Evolutionary conservation across 2,329 filamentous ascomycete species (phyloP).

Genomic region (Cladosporium halotolerans): DNA sequence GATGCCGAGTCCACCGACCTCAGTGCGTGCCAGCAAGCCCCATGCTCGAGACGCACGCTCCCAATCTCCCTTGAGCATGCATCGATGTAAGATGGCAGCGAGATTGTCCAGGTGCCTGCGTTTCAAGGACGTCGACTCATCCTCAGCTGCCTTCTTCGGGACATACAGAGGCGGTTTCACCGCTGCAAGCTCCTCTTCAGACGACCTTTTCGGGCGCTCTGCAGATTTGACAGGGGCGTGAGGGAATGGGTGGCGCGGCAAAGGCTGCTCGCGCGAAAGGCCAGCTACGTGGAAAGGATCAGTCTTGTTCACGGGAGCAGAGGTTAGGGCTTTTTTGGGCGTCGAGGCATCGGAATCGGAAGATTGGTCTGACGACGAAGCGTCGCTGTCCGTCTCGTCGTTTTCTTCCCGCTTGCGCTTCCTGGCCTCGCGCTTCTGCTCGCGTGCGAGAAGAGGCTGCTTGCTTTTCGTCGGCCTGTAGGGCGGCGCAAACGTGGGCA

Average conservation of each 20-base stretch:
- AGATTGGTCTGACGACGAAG: constrained; percentile 3
- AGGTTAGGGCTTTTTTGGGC: neutral
- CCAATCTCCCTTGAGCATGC: constrained; percentile 65
- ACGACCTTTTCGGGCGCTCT: constrained; percentile 15
- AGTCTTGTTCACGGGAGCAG: constrained; percentile 23
- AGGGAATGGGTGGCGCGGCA: constrained; percentile 41
- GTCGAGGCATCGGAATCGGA: constrained; percentile 1
- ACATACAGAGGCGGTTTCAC: constrained; percentile 38
- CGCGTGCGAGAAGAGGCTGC: constrained; percentile 21
- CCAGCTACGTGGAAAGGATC: constrained; percentile 37
- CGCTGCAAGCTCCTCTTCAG: constrained; percentile 36
- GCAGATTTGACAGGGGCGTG: constrained; percentile 32
- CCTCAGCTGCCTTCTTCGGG: constrained; percentile 16
- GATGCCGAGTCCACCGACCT: constrained; percentile 50
- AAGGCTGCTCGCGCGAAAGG: constrained; percentile 31
- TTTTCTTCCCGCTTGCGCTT: constrained; percentile 23
- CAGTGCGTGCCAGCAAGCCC: constrained; percentile 62
- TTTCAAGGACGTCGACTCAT: constrained; percentile 31
- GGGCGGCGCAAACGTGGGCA: constrained; percentile 26
- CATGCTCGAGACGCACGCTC: constrained; percentile 67
- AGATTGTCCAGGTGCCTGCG: constrained; percentile 59
- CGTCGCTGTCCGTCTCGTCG: neutral
- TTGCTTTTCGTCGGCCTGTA: constrained; percentile 21
- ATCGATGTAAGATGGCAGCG: constrained; percentile 64
- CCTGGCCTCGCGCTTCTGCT: constrained; percentile 19